Conservation (phyloP, 257 asterid genomes). For the Solanum neorickii region DNA sequence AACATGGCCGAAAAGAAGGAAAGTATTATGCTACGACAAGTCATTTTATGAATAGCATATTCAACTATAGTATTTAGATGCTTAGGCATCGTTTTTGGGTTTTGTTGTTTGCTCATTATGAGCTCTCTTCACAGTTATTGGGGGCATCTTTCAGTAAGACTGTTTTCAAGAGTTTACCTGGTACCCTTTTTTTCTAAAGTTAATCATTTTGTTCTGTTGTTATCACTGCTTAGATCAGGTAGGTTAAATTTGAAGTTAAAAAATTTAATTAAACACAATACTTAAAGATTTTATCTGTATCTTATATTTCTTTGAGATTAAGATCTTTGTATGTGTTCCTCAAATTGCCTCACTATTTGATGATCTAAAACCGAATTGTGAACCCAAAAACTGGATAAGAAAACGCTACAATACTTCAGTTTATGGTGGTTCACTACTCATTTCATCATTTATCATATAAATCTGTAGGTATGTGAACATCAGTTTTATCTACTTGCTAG, state of each 20-base stretch:
- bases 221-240: not conserved
- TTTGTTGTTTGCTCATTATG: not conserved
- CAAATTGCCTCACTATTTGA: not conserved
- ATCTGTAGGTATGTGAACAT: not conserved
- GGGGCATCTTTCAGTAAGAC: not conserved
- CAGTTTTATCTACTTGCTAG: not conserved
- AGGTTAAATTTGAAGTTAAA: not conserved
- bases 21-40: not conserved
- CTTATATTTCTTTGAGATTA: not conserved
- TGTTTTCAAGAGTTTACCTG: not conserved
- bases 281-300: not conserved
- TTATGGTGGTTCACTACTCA: not conserved
- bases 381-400: not conserved
- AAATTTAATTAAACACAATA: not conserved
- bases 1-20: not conserved
- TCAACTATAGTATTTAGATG: not conserved
- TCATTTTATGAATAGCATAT: not conserved
- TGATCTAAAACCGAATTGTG: not conserved
- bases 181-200: not conserved
- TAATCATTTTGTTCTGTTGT: not conserved
- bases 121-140: not conserved
- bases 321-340: not conserved
- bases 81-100: not conserved
- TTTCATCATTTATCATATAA: not conserved
- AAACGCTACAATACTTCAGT: not conserved